Evolutionary conservation across 352 stramenopile species (phyloP).

Genomic region (Plasmopara halstedii): DNA sequence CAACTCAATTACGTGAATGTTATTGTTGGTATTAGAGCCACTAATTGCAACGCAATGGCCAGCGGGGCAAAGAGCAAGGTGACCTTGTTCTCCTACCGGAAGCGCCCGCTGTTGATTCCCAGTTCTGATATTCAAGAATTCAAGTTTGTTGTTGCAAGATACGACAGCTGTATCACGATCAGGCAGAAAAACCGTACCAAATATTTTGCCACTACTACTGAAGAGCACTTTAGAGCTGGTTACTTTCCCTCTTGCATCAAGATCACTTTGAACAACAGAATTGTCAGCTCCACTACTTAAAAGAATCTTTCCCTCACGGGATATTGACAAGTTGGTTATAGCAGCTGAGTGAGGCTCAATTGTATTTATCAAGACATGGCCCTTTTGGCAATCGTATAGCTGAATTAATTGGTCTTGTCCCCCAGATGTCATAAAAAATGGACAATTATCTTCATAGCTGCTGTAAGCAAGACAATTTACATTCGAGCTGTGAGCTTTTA

Average conservation of each 20-base stretch:
- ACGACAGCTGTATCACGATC: conserved; percentile 65
- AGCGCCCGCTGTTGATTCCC: conserved; percentile 58
- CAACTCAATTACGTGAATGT: conserved; percentile 82
- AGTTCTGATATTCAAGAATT: conserved; percentile 56
- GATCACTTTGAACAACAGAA: conserved; percentile 51
- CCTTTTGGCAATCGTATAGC: conserved; percentile 57
- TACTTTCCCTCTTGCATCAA: conserved; percentile 32
- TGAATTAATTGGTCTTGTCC: conserved; percentile 77
- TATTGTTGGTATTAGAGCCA: conserved; percentile 75
- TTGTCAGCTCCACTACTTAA: conserved; percentile 68
- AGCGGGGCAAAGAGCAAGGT: conserved; percentile 54
- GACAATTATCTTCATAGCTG: conserved; percentile 8
- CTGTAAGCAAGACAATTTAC: conserved; percentile 62
- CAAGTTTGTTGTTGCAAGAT: conserved; percentile 72
- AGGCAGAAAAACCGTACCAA: conserved; percentile 61
- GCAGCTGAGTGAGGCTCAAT: conserved; percentile 73
- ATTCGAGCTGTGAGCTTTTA: conserved; percentile 59
- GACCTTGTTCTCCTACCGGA: conserved; percentile 64
- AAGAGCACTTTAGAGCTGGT: conserved; percentile 40
- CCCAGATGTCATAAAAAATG: conserved; percentile 55
- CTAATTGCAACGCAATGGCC: conserved; percentile 74
- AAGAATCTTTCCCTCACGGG: conserved; percentile 52
- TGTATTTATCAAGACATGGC: conserved; percentile 31
- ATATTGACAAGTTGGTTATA: conserved; percentile 63
- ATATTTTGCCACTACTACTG: conserved; percentile 60